Percentiles rank a stretch among this genome's conserved stretches.
These are phyloP conservation scores for Gnaphalium uliginosum DNA, from an alignment of 129 eudicot species.

Conservation along the genomic window DNA sequence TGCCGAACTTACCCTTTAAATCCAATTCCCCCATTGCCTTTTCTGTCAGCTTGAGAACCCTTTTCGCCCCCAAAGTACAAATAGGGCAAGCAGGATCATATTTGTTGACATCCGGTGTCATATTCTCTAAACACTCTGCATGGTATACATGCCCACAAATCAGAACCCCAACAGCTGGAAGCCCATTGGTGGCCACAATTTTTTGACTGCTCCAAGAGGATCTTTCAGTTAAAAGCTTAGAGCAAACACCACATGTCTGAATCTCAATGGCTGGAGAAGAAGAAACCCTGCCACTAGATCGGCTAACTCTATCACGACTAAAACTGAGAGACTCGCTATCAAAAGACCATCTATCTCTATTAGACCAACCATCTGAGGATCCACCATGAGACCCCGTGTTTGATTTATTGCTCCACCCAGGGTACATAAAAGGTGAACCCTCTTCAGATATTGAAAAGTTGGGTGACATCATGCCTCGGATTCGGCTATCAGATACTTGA, in stretches of 20 bases:
- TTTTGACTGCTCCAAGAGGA: constrained; percentile 77
- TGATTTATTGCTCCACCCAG: constrained; percentile 66
- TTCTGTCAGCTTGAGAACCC: constrained; percentile 59
- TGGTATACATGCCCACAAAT: constrained; percentile 94
- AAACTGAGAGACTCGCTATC: constrained; percentile 70
- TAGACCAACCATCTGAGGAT: constrained; percentile 84
- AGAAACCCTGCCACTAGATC: constrained; percentile 54
- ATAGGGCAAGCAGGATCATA: constrained; percentile 92
- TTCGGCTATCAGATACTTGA: constrained; percentile 76
- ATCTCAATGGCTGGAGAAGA: constrained; percentile 55
- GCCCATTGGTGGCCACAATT: constrained; percentile 54
- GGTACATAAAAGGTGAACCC: constrained; percentile 49
- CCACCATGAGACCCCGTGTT: constrained; percentile 69
- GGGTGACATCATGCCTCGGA: constrained; percentile 70
- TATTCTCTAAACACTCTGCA: constrained; percentile 86
- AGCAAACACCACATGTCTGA: constrained; percentile 77
- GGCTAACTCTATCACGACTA: constrained; percentile 50
- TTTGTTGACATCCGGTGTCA: constrained; percentile 77
- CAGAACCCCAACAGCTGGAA: constrained; percentile 74
- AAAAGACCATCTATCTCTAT: constrained; percentile 86
- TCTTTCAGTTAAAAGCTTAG: constrained; percentile 72
- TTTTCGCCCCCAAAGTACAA: constrained; percentile 90
- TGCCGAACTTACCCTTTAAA: constrained; percentile 53
- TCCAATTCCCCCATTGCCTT: constrained; percentile 68
- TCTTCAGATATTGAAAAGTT: constrained; percentile 78